Evolutionary conservation across 2,329 filamentous ascomycete genomes (phyloP), one percentile per base, ranked within the genome.

Genomic region (Monilinia laxa): DNA sequence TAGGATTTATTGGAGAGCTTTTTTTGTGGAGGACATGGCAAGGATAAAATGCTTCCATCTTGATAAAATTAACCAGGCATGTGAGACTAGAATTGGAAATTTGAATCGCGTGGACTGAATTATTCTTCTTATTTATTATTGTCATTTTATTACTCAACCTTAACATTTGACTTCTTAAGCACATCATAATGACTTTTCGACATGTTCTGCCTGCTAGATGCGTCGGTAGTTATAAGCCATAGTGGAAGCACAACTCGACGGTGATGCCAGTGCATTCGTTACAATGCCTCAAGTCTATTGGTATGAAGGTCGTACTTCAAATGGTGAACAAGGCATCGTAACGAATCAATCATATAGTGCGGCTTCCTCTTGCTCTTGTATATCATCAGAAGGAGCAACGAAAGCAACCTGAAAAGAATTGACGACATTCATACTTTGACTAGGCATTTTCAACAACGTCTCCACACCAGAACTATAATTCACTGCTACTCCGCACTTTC

Each of bases 21-120:
- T 59, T 59, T 35, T 49, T n/a, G 57, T 49, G 57, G 42, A 60
- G 57, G 57, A 49, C n/a, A n/a, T 20, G 2, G 28, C 45, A 60
- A 49, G 57, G 57, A 38, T 60, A 23, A 51, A 60, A 60, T 49
- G 57, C 57, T 60, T 60, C 45, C 28, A 38, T n/a, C 45, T 7
- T 12, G 14, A 31, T 42, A 20, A 49, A 23, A 28, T 10, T 35
- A 42, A 20, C 42, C 5, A 49, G 42, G 28, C 57, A 60, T 49
- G 42, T 59, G 57, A 60, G 45, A 49, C 42, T 60, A 51, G 56
- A 47, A 59, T 31, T 16, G 5, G 3, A 59, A 47, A 38, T 25
- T 60, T 25, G 42, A 49, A 51, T 51, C 25, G 40, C 40, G 12
- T 42, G 40, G 40, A 42, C 7, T 9, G 7, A 35, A 35, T 35